A percentile compares a stretch with the other conserved stretches of the same genome.
phyloP scores from a whole-genome alignment of 2,329 filamentous ascomycete species.

The Graphilbum fragrans region DNA sequence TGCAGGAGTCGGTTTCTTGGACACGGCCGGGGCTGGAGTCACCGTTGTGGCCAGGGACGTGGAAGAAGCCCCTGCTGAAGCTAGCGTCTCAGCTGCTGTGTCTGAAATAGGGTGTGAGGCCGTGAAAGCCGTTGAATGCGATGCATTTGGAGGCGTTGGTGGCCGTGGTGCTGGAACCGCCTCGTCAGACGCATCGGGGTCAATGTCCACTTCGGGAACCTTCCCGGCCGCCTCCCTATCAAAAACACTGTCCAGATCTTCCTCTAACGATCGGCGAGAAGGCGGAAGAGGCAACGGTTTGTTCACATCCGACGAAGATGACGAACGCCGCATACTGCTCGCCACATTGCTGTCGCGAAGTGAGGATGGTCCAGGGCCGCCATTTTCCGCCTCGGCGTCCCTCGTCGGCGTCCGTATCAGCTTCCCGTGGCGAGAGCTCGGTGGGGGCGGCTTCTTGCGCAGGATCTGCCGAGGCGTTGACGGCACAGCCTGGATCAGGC shows the following conservation, averaged over 20 bases:
- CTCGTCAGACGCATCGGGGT: slow-evolving; percentile 13
- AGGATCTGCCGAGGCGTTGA: slow-evolving; percentile 10
- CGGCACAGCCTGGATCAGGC: slow-evolving; percentile 13
- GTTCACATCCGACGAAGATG: slow-evolving; percentile 38
- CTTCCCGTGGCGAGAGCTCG: slow-evolving; percentile 68
- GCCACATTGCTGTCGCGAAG: not conserved
- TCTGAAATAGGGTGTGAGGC: not conserved
- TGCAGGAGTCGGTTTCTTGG: slow-evolving; percentile 21
- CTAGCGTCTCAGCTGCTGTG: not conserved
- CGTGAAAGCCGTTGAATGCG: slow-evolving; percentile 16
- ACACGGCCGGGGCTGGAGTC: not conserved
- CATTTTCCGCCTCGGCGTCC: slow-evolving; percentile 15
- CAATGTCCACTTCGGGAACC: slow-evolving; percentile 27
- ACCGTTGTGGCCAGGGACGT: not conserved
- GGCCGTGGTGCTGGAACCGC: slow-evolving; percentile 19
- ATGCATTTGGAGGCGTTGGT: slow-evolving; percentile 26
- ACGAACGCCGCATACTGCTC: slow-evolving; percentile 16
- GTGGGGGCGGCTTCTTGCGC: slow-evolving; percentile 56
- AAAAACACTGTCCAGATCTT: slow-evolving; percentile 37
- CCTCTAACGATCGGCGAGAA: slow-evolving; percentile 29
- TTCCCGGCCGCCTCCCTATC: slow-evolving; percentile 42
- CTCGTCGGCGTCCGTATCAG: slow-evolving; percentile 44
- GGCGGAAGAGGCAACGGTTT: slow-evolving; percentile 51
- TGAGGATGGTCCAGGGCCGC: slow-evolving; percentile 4
- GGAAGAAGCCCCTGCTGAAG: not conserved